Conservation (phyloP, 2,329 filamentous ascomycete species). For the Aureobasidium uvarum region DNA sequence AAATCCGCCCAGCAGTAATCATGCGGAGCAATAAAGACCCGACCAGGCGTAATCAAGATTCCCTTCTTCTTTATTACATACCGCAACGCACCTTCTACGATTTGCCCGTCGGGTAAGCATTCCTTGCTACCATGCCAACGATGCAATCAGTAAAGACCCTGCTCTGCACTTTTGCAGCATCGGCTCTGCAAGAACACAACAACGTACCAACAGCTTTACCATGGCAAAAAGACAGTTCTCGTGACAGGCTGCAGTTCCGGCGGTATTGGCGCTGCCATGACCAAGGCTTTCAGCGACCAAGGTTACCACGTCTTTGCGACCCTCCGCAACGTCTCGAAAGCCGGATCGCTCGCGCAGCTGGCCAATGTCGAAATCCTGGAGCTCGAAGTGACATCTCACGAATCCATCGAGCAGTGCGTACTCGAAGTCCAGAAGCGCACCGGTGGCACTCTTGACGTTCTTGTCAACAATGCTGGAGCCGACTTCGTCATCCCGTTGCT, state of each 20-base stretch:
- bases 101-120: constrained; percentile 1
- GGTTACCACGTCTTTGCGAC: constrained; percentile 48
- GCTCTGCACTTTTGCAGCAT: not conserved
- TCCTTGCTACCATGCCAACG: not conserved
- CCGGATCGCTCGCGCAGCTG: constrained; percentile 30
- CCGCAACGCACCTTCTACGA: not conserved
- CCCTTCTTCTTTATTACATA: not conserved
- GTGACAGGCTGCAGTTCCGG: constrained; percentile 41
- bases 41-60: not conserved
- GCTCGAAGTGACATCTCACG: constrained; percentile 38
- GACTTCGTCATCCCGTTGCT: constrained; percentile 38
- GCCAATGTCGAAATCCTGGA: constrained; percentile 35
- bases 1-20: not conserved
- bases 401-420: constrained; percentile 36
- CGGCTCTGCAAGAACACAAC: not conserved
- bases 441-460: constrained; percentile 41
- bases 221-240: constrained; percentile 29
- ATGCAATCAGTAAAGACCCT: not conserved
- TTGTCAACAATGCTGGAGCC: constrained; percentile 51
- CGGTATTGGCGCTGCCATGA: constrained; percentile 45
- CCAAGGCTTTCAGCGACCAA: constrained; percentile 39
- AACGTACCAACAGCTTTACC: not conserved
- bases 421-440: constrained; percentile 33
- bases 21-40: not conserved
- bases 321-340: constrained; percentile 40